Percentiles rank a stretch among this genome's conserved stretches.
These are phyloP conservation scores for Macrocystidia cucumis DNA, from an alignment of 1,284 basidiomycete genomes.

Conservation along the genomic window DNA sequence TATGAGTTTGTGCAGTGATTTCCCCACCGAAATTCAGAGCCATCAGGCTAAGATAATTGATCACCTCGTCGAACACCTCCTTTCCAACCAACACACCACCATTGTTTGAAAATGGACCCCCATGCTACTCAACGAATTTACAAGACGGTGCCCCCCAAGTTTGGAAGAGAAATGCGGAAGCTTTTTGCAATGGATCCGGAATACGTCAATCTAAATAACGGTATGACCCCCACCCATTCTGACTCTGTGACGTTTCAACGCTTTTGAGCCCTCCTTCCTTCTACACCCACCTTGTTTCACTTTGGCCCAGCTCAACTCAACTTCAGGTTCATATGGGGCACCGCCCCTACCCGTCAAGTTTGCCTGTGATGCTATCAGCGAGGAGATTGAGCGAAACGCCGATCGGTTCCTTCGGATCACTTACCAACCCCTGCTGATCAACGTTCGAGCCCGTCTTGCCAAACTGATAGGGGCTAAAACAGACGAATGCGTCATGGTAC, in stretches of 20 bases:
- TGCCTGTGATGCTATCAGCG: conserved; percentile 35
- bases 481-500: conserved; percentile 62
- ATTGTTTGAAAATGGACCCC: too few relatives aligned
- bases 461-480: conserved; percentile 48
- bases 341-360: conserved; percentile 52
- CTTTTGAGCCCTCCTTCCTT: too few relatives aligned
- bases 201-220: conserved; percentile 64
- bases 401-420: conserved; percentile 53
- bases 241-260: not conserved
- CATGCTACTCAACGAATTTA: too few relatives aligned
- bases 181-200: conserved; percentile 52
- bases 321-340: conserved; percentile 72
- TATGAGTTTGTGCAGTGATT: too few relatives aligned
- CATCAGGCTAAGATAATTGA: too few relatives aligned
- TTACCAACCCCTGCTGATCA: conserved; percentile 29
- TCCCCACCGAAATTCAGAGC: too few relatives aligned
- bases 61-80: too few relatives aligned
- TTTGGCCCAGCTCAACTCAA: too few relatives aligned
- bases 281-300: too few relatives aligned
- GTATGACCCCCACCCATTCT: conserved; percentile 8
- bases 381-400: conserved; percentile 49
- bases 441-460: conserved; percentile 45
- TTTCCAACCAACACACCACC: too few relatives aligned
- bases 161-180: conserved; percentile 51
- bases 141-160: conserved; percentile 31